Evolutionary conservation across 2,329 filamentous ascomycete genomes (phyloP), one percentile per base, ranked within the genome.

Genomic region (Diplodia sapinea): DNA sequence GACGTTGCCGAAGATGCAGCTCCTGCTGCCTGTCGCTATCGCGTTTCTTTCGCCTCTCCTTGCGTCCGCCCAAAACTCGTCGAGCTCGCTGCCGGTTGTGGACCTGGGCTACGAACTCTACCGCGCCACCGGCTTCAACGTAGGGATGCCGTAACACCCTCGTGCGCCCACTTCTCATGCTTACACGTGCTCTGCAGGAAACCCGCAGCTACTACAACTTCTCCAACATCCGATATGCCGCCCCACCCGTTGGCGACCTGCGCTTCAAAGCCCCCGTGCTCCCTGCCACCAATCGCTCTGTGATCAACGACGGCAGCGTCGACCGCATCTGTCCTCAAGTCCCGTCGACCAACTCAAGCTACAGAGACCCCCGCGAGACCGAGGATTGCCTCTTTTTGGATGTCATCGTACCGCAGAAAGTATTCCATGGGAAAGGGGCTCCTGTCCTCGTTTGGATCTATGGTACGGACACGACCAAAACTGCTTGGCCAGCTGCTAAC

Each of bases 211-310:
- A 82, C 68, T 87, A 85, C 74, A 85, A 83, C 70, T 87, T 87
- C 76, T 82, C 77, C 65, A 87, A 87, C 71, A 86, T 87, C 69
- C 81, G 85, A 52, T 88, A 83, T 74, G 86, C 84, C 7, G 82
- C 82, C 38, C 81, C 86, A 13, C 85, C 86, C 1, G 69, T 83
- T 3, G 84, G 83, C 9, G 72, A 84, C 9, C 73, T 86, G 54
- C 79, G 86, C 31, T 87, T 86, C 70, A 79, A 78, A 23, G 80
- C 81, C 36, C 85, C 86, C 2, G 75, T 77, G 26, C 70, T 76
- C 15, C 82, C 83, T 1, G 74, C 74, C 8, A 71, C 75, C 61
- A 81, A 85, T 70, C 79, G 84, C 33, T 75, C 78, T 7, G 69
- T 72, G 0, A 75, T 86, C 23, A 80, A 85, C 57, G 80, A 76